A percentile compares a stretch with the other conserved stretches of the same genome.
Evolutionary conservation across 2,329 filamentous ascomycete genomes (phyloP).

Genomic region (Ascochyta lentis): DNA sequence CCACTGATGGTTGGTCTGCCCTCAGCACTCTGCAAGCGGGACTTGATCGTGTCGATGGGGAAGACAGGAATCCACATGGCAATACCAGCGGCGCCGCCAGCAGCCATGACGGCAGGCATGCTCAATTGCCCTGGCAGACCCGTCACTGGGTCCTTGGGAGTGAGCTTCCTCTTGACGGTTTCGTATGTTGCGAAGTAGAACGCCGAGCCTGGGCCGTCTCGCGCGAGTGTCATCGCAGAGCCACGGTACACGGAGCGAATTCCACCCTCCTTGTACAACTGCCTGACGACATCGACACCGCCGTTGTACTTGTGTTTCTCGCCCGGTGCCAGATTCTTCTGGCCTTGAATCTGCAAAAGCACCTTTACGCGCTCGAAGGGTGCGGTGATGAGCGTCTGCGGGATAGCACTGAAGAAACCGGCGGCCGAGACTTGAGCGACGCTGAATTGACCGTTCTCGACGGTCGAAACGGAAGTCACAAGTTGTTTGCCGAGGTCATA

Average conservation of each 20-base stretch:
- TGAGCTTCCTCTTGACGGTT: conserved; percentile 86
- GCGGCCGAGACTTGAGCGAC: conserved; percentile 89
- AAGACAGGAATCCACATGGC: conserved; percentile 99
- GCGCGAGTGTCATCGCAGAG: conserved; percentile 85
- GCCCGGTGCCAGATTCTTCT: conserved; percentile 81
- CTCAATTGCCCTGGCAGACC: conserved; percentile 81
- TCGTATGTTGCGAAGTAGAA: conserved; percentile 99
- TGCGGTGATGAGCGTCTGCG: conserved; percentile 97
- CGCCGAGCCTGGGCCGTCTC: conserved; percentile 90
- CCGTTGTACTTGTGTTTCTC: conserved; percentile 93
- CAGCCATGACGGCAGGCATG: conserved; percentile 80
- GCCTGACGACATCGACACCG: conserved; percentile 86
- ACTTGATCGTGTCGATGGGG: conserved; percentile 97
- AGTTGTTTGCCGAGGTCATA: conserved; percentile 95
- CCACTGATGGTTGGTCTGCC: conserved; percentile 81
- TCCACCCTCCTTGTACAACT: conserved; percentile 91
- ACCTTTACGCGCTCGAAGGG: conserved; percentile 99
- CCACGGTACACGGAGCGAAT: conserved; percentile 92
- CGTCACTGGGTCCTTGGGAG: conserved; percentile 74
- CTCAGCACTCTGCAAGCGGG: conserved; percentile 86
- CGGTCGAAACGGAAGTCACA: conserved; percentile 71
- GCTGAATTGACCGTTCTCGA: conserved; percentile 73
- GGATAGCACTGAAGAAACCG: conserved; percentile 93
- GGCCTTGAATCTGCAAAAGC: conserved; percentile 95
- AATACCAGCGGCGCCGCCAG: conserved; percentile 88